Base-by-base conservation (phyloP, 306 rosid species). In the Cicer cuneatum region DNA sequence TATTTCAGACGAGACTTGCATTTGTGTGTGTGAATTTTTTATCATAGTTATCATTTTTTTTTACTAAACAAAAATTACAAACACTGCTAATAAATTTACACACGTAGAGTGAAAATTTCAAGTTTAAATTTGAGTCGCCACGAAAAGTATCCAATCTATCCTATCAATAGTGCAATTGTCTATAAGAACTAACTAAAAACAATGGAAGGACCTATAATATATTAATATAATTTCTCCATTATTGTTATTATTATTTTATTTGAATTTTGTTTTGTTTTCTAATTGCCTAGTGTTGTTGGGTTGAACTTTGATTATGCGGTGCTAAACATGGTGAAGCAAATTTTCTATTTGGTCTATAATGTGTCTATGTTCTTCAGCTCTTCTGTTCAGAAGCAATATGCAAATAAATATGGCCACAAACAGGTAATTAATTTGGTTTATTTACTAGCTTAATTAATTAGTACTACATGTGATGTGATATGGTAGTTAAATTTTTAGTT, bases 261-360 rank as follows among this genome's bases (percentile, higher is more conserved):
- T 24, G 33, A 37, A 6, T 59, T 38, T 63, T 51, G 41, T 40
- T 64, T 49, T 69, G 8, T 19, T 41, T 75, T 19, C 21, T 24
- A 2, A 37, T 75, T 74, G 13, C 8, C 8, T 2, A 89, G 97
- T 64, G 97, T 92, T 57, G 97, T 92, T 49, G 97, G 97, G 35
- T 58, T 92, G 81, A 84, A 84, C 85, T 84, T 90, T 68, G 93
- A 92, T 84, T 92, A 85, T 61, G 92, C 76, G 73, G 51, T 92
- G 42, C 70, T 92, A 67, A 92, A 90, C 74, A 65, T 87, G 78
- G 80, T 89, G 12, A 92, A 92, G 85, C 97, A 92, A 84, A 60
- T 83, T 2, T 57, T 86, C 16, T 92, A 92, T 80, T 83, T 92
- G 68, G 66, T 90, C 5, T 92, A 87, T 62, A 66, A 67, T 37